Conservation (phyloP, 176 grass and related monocot genomes). For the Cenchrus americanus region DNA sequence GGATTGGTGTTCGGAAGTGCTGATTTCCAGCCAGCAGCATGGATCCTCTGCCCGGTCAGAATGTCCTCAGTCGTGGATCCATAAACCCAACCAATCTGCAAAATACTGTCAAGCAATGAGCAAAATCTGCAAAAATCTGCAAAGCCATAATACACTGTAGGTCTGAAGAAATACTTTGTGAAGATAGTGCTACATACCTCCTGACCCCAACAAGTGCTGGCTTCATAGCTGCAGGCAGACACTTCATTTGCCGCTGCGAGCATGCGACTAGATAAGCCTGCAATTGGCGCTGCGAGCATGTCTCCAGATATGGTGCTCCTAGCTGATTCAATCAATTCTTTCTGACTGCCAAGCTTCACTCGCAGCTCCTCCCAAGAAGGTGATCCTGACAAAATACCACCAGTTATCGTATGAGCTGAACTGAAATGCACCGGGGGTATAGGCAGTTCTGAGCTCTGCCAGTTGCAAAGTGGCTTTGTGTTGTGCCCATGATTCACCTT, state of each 20-base stretch:
- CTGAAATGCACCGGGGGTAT: background rate
- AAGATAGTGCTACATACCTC: conserved; percentile 20
- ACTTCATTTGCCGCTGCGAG: conserved; percentile 39
- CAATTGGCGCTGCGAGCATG: background rate
- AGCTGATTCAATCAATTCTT: conserved; percentile 31
- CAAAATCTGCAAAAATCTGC: background rate
- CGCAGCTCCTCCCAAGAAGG: conserved; percentile 27
- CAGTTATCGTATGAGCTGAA: background rate
- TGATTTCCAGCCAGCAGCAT: conserved; percentile 25
- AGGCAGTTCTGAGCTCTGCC: background rate
- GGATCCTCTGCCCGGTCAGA: conserved; percentile 42
- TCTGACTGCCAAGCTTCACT: conserved; percentile 32
- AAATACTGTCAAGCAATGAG: background rate
- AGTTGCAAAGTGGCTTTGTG: background rate
- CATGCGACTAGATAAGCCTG: background rate
- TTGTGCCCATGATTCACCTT: conserved; percentile 8
- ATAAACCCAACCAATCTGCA: conserved; percentile 50
- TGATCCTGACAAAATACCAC: conserved; percentile 19
- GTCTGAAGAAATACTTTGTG: too few species aligned
- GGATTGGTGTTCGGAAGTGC: background rate
- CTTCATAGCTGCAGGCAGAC: conserved; percentile 33
- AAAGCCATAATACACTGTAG: background rate
- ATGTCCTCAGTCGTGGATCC: conserved; percentile 48
- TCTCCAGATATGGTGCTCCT: background rate
- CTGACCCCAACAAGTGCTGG: conserved; percentile 32